Percentiles rank a stretch among this genome's conserved stretches.
Evolutionary conservation across 2,329 filamentous ascomycete genomes (phyloP).

Genomic region (Claviceps sp.): DNA sequence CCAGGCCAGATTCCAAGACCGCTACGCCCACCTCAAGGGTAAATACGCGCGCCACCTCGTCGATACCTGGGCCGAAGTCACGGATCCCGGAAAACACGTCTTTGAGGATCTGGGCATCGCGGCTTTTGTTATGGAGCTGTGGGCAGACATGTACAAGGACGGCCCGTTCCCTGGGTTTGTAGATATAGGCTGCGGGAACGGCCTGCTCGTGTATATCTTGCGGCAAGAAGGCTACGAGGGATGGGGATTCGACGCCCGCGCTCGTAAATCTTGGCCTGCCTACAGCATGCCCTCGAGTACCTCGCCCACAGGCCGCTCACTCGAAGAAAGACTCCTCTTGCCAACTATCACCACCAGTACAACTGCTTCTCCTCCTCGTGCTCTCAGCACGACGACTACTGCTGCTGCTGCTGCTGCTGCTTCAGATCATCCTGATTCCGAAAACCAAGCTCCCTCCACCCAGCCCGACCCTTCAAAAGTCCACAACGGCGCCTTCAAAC

Average conservation of each 20-base stretch:
- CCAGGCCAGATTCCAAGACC: slow-evolving; percentile 66
- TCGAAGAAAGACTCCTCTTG: slow-evolving; percentile 35
- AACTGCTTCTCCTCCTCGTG: not conserved
- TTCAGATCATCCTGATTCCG: too few relatives aligned
- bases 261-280: slow-evolving; percentile 68
- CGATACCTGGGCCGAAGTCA: slow-evolving; percentile 69
- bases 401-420: too few relatives aligned
- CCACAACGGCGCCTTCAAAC: slow-evolving; percentile 53
- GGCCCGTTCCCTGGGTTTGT: slow-evolving; percentile 71
- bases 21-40: slow-evolving; percentile 66
- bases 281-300: slow-evolving; percentile 35
- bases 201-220: slow-evolving; percentile 74
- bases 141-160: slow-evolving; percentile 63
- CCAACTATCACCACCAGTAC: slow-evolving; percentile 24
- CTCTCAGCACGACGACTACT: too few relatives aligned
- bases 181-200: slow-evolving; percentile 93
- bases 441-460: not conserved
- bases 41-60: slow-evolving; percentile 63
- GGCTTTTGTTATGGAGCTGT: slow-evolving; percentile 84
- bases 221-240: slow-evolving; percentile 68
- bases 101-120: slow-evolving; percentile 90
- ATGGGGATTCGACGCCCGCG: slow-evolving; percentile 85
- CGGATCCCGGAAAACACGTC: slow-evolving; percentile 80
- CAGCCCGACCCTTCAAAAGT: slow-evolving; percentile 12
- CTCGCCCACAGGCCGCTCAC: slow-evolving; percentile 18